These are phyloP conservation scores for Gossypium stocksii DNA, from an alignment of 345 rosid genomes.

Conservation along the genomic window DNA sequence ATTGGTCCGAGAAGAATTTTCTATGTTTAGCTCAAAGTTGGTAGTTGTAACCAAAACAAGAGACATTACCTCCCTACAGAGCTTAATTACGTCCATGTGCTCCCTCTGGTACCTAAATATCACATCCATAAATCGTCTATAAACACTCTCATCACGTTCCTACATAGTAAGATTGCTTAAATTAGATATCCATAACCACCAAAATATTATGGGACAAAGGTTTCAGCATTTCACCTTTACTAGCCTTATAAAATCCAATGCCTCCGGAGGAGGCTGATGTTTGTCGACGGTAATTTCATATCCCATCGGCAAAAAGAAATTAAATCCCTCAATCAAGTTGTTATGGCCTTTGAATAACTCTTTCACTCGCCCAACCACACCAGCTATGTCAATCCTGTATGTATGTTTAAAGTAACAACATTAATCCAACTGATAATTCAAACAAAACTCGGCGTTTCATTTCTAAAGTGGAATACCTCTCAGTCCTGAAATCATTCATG, in stretches of 20 bases:
- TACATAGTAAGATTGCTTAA: slow-evolving; percentile 31
- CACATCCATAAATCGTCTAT: slow-evolving; percentile 76
- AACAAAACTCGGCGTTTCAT: neutral
- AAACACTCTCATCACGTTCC: slow-evolving; percentile 87
- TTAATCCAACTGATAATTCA: neutral
- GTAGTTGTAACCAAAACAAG: neutral
- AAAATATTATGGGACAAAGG: neutral
- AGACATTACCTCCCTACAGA: slow-evolving; percentile 65
- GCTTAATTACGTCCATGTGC: slow-evolving; percentile 82
- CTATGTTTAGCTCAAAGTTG: too few species aligned
- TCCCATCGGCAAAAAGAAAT: slow-evolving; percentile 88
- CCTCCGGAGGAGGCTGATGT: slow-evolving; percentile 68
- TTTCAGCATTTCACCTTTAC: slow-evolving; percentile 54
- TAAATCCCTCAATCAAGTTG: slow-evolving; percentile 80
- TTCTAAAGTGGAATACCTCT: slow-evolving; percentile 41
- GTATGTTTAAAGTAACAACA: neutral
- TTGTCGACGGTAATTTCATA: slow-evolving; percentile 80
- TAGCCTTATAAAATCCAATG: slow-evolving; percentile 62
- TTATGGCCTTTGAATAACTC: slow-evolving; percentile 88
- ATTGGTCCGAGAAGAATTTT: too few species aligned
- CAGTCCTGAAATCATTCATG: slow-evolving; percentile 96
- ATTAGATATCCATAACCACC: slow-evolving; percentile 8
- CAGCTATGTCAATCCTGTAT: slow-evolving; percentile 76
- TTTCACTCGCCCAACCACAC: slow-evolving; percentile 90
- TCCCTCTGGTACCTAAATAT: slow-evolving; percentile 83